phyloP scores from a whole-genome alignment of 768 basidiomycete species.

The Pisolithus marmoratus region DNA sequence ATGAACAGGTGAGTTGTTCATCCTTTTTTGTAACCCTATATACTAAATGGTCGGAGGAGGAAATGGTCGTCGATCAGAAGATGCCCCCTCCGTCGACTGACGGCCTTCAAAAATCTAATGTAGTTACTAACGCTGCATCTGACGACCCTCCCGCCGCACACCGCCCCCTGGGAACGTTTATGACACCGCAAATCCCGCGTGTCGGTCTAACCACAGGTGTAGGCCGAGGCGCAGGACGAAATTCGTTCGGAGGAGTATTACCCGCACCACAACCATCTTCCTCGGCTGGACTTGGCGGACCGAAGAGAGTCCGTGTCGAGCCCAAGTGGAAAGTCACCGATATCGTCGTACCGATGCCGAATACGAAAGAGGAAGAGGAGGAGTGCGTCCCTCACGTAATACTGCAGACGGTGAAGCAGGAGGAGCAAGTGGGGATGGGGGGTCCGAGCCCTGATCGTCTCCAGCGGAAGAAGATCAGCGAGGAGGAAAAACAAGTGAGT shows the following conservation, averaged over 20 bases:
- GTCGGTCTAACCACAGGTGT: slow-evolving; percentile 8
- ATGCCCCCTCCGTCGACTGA: not conserved
- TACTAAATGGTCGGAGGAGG: not conserved
- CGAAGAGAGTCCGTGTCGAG: slow-evolving; percentile 43
- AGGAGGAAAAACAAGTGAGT: slow-evolving; percentile 14
- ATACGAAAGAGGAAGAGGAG: slow-evolving; percentile 4
- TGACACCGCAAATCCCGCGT: slow-evolving; percentile 47
- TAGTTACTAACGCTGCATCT: not conserved
- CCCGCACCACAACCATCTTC: not conserved
- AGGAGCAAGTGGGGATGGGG: slow-evolving; percentile 1
- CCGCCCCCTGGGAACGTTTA: slow-evolving; percentile 35
- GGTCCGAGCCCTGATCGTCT: too few species aligned
- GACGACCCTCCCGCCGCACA: slow-evolving; percentile 8
- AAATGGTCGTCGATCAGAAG: slow-evolving; percentile 1
- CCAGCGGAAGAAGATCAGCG: slow-evolving; percentile 1
- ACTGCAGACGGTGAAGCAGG: slow-evolving; percentile 1
- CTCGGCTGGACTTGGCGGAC: slow-evolving; percentile 25
- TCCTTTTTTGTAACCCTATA: not conserved
- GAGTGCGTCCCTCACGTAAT: not conserved
- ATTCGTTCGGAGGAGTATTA: slow-evolving; percentile 38
- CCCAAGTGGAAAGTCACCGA: slow-evolving; percentile 54
- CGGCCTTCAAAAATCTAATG: not conserved
- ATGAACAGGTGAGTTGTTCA: slow-evolving; percentile 20
- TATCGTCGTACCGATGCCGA: slow-evolving; percentile 38
- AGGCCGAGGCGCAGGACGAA: slow-evolving; percentile 16